A percentile compares a stretch with the other conserved stretches of the same genome.
Evolutionary conservation across 495 filamentous ascomycete species (phyloP).

Genomic region (Daldinia vernicosa): DNA sequence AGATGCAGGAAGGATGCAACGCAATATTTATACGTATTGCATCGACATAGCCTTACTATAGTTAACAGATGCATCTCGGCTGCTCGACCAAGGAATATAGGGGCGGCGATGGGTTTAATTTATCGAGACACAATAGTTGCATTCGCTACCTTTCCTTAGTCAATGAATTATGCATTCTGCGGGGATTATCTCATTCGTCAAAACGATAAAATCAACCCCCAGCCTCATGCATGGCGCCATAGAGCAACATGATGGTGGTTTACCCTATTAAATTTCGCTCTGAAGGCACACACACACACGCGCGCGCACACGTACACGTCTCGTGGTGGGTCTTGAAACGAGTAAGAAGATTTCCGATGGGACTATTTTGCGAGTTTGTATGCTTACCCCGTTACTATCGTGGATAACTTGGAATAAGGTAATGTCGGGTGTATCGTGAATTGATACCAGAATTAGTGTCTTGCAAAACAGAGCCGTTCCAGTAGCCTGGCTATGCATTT

Average conservation of each 20-base stretch:
- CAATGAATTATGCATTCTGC: conserved; percentile 40
- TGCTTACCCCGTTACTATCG: conserved; percentile 8
- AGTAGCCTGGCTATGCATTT: conserved; percentile 17
- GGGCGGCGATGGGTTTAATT: conserved; percentile 39
- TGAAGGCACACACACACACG: conserved; percentile 27
- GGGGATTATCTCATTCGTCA: conserved; percentile 46
- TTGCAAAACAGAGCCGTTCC: conserved; percentile 16
- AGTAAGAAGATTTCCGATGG: conserved; percentile 36
- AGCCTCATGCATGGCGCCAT: conserved; percentile 41
- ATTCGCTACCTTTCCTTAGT: conserved; percentile 28
- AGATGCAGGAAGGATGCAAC: conserved; percentile 42
- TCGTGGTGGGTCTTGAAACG: conserved; percentile 42
- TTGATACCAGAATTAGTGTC: background rate
- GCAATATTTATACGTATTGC: conserved; percentile 34
- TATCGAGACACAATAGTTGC: conserved; percentile 36
- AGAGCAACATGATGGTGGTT: conserved; percentile 29
- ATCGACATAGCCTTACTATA: conserved; percentile 26
- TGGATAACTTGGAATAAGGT: conserved; percentile 8
- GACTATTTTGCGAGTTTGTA: conserved; percentile 30
- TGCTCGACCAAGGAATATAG: conserved; percentile 37
- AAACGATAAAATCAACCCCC: conserved; percentile 33
- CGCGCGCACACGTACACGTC: conserved; percentile 10
- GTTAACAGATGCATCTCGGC: conserved; percentile 41
- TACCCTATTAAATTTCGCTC: conserved; percentile 33
- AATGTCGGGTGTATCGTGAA: conserved; percentile 9